These are phyloP conservation scores for Colletotrichum navitas DNA, from an alignment of 2,329 filamentous ascomycete species.

Conservation along the genomic window DNA sequence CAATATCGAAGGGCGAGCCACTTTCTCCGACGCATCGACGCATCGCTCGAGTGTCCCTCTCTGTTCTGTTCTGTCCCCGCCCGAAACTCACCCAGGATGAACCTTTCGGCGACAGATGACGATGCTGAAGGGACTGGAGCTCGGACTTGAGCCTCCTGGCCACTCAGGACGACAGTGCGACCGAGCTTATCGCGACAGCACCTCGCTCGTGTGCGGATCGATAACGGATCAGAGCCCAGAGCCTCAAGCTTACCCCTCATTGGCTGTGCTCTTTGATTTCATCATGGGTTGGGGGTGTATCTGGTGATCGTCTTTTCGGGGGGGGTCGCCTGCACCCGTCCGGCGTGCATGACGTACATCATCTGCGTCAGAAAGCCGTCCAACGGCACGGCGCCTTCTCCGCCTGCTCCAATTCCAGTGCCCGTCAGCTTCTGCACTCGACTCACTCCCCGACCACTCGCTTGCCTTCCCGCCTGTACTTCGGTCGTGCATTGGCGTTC, in stretches of 20 bases:
- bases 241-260: slow-evolving; percentile 3
- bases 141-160: background rate
- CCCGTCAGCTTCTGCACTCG: background rate
- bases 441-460: slow-evolving; percentile 33
- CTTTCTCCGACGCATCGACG: slow-evolving; percentile 26
- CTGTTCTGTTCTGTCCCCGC: background rate
- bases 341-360: slow-evolving; percentile 41
- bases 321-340: slow-evolving; percentile 33
- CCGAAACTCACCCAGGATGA: background rate
- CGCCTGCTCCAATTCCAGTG: slow-evolving; percentile 26
- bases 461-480: slow-evolving; percentile 38
- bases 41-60: background rate
- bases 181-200: slow-evolving; percentile 13
- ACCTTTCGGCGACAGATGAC: background rate
- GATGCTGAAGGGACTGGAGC: background rate
- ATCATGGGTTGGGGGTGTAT: slow-evolving; percentile 42
- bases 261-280: slow-evolving; percentile 19
- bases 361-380: slow-evolving; percentile 39
- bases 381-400: slow-evolving; percentile 24
- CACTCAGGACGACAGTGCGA: background rate
- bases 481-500: slow-evolving; percentile 41
- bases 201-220: slow-evolving; percentile 20
- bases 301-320: slow-evolving; percentile 40
- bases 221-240: slow-evolving; percentile 24
- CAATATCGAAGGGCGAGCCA: slow-evolving; percentile 7